Base-by-base conservation (phyloP, 495 filamentous ascomycete species). In the Penicillium manginii region DNA sequence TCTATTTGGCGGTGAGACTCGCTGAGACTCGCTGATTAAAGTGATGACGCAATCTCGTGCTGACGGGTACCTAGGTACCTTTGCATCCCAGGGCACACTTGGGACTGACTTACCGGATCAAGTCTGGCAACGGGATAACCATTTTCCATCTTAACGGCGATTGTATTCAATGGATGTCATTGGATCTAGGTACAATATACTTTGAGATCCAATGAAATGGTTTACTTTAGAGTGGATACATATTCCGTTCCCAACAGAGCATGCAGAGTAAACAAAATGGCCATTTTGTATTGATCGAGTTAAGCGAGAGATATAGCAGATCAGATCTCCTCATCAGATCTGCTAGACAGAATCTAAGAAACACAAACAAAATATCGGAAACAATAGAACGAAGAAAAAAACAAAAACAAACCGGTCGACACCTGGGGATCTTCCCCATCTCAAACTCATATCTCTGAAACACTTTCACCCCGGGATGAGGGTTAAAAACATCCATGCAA, bases 241-340 rank as follows among this genome's bases (percentile, higher is more conserved):
- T 29, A 29, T 8, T 29, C 26, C 26, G 26, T 29, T 8, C 6
- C 26, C 6, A 7, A 29, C 26, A 29, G 26, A 29, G 26, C 26
- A 29, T 29, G 9, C 9, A 8, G 26, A 8, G 26, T 29, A 29
- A 45, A 45, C 17, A 47, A 29, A 47, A 47, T 29, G 45, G 45
- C 45, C 45, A 29, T 47, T 26, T 26, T 47, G 45, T 26, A 47
- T 47, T 47, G 45, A 47, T 17, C 10, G 19, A 47, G 17, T 17
- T 45, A 45, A 47, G 43, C 43, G 43, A 47, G 26, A 47, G 43
- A 47, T 2, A 47, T 23, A 7, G 22, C 43, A 47, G 43, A 47
- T 10, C 19, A 22, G 7, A 22, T 8, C 2, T 3, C 19, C 26
- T 15, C 21, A 23, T n/a, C n/a, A n/a, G n/a, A 11, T 47, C 43